phyloP scores from a whole-genome alignment of 768 basidiomycete genomes.

The Chalciporus sphaerocephalus region DNA sequence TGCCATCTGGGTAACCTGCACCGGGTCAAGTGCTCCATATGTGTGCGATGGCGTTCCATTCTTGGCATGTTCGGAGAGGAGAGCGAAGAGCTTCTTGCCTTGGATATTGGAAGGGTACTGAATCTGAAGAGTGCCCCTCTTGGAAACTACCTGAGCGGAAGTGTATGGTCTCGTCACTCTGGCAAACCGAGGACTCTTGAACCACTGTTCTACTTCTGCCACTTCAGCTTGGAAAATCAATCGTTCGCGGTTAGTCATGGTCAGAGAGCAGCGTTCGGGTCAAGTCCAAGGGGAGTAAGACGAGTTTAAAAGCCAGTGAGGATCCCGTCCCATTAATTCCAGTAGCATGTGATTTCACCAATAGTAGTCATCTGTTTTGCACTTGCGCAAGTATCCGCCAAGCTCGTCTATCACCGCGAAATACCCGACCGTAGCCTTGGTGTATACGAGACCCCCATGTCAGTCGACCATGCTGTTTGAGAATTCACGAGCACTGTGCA shows the following conservation, averaged over 20 bases:
- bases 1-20: constrained; percentile 99
- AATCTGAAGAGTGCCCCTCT: constrained; percentile 83
- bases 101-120: constrained; percentile 80
- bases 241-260: constrained; percentile 60
- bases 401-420: too few species aligned
- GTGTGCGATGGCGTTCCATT: constrained; percentile 85
- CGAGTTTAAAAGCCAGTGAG: constrained; percentile 1
- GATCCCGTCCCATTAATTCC: background rate
- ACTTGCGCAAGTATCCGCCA: constrained; percentile 1
- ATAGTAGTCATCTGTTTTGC: background rate
- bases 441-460: background rate
- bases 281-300: constrained; percentile 23
- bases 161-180: constrained; percentile 89
- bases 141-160: constrained; percentile 88
- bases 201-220: constrained; percentile 83
- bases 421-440: too few species aligned
- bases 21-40: constrained; percentile 96
- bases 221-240: constrained; percentile 76
- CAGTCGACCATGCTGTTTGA: background rate
- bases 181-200: constrained; percentile 87
- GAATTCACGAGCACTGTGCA: background rate
- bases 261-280: constrained; percentile 11
- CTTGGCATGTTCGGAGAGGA: constrained; percentile 73
- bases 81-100: constrained; percentile 80
- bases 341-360: too few species aligned